Evolutionary conservation across 106 monocot genomes (phyloP).

Genomic region (Allium sativum): DNA sequence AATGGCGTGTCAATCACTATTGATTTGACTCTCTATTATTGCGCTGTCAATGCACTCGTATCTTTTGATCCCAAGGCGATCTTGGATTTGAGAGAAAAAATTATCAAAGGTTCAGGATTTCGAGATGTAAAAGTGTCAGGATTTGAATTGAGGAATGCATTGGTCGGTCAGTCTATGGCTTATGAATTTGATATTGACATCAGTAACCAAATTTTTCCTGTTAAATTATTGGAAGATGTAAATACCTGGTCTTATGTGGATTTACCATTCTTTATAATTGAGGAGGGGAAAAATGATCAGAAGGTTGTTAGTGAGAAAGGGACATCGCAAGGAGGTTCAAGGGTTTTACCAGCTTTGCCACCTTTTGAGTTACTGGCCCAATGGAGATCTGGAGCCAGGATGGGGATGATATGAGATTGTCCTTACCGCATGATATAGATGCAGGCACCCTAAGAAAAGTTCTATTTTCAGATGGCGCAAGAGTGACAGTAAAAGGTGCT

Average conservation of each 20-base stretch:
- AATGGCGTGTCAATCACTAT: no score
- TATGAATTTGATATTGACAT: conserved; percentile 83
- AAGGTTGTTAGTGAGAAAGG: conserved; percentile 29
- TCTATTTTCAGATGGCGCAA: no score
- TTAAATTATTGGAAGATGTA: conserved; percentile 71
- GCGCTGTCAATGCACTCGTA: no score
- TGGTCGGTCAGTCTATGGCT: conserved; percentile 65
- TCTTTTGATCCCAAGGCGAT: no score
- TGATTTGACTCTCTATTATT: no score
- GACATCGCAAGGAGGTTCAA: conserved; percentile 8
- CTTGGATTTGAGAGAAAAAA: conserved; percentile 77
- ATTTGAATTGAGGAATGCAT: conserved; percentile 67
- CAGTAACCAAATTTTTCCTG: conserved; percentile 49
- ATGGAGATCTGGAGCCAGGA: conserved; percentile 99
- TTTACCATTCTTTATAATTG: conserved; percentile 27
- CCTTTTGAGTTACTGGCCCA: conserved; percentile 85
- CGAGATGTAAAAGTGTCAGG: conserved; percentile 50
- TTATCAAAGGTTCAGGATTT: conserved; percentile 53
- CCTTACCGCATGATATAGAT: no score
- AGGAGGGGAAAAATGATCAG: conserved; percentile 25
- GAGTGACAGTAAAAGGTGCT: no score
- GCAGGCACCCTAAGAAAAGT: no score
- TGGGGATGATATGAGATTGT: conserved; percentile 80
- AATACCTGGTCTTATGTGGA: conserved; percentile 57
- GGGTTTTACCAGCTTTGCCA: conserved; percentile 36